Evolutionary conservation across 345 rosid genomes (phyloP), one percentile per base, ranked within the genome.

Genomic region (Theobroma cacao): DNA sequence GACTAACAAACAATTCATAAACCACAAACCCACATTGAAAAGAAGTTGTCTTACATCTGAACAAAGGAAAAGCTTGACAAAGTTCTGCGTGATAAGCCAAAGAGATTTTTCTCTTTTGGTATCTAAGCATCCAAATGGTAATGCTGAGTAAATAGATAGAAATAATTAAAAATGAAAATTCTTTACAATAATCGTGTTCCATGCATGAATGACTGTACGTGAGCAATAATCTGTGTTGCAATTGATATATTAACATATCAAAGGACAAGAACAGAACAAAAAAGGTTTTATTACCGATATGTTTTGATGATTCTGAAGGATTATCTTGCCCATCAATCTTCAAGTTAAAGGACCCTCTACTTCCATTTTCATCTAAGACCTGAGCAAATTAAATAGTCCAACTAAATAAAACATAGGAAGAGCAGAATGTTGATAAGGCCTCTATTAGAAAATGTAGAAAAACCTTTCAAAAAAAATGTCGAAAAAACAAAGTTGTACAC

Each of bases 61-160:
- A 80, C 92, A 92, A 63, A 94, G 90, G 82, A 92, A 92, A 78
- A 94, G 97, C 91, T 94, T 92, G 82, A 89, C 84, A 65, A 92
- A 90, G 86, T 87, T 94, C 85, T 90, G 92, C 22, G 97, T 81
- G 75, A 92, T 93, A 78, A 82, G 81, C 87, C 91, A 87, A 11
- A 92, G 81, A 52, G 95, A 88, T 67, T 89, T 94, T 82, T 91
- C 97, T 69, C 87, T 91, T 85, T 84, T 90, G 85, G 31, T 82
- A 33, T 90, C 95, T 89, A 79, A 41, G 69, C 55, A 65, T 74
- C 74, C 18, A 30, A 76, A 80, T 28, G 45, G 33, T 4, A 58
- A 68, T 26, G 9, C 31, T 31, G 48, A 30, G 41, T 56, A 58
- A 69, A 50, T 60, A 24, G 31, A 59, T 17, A 36, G 40, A 47